Evolutionary conservation across 768 basidiomycete genomes (phyloP), one percentile per base, ranked within the genome.

Genomic region (Tremella mesenterica): DNA sequence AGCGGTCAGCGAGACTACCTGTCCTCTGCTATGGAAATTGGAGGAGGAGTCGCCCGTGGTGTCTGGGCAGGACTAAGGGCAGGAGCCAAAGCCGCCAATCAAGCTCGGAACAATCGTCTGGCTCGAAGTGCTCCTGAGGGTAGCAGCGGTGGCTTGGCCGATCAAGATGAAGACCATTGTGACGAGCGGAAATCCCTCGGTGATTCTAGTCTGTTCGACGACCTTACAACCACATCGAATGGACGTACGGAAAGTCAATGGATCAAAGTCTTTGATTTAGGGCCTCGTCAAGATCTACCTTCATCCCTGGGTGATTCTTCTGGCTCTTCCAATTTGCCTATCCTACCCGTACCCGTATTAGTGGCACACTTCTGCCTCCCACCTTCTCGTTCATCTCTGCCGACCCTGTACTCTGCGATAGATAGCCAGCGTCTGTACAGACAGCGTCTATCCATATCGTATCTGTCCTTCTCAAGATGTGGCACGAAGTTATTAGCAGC

Each of bases 61-160:
- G 65, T 70, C 5, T 70, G 68, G 68, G 68, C 68, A 23, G 68
- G 68, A 2, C 7, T 70, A n/a, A 67, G 63, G 43, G 60, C 60
- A 56, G 65, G 68, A 18, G 68, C 63, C 2, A 52, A 57, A 52
- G 68, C 63, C 21, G 68, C 68, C 16, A 41, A 53, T 27, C 48
- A 57, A 16, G 60, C 60, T 31, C 44, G 61, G 4, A 52, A 45
- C 23, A 50, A 57, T 7, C 21, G 63, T 4, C 47, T 70, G 47
- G 68, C 63, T 3, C 41, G 45, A 9, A 65, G 63, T 46, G 65
- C 63, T n/a, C 68, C 68, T 13, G 48, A 60, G 0, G 63, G 60
- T 21, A 38, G 41, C 13, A 26, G 30, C 30, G 44, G 33, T 9
- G n/a, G 36, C 29, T 29, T 52, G n/a, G 58, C 23, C n/a, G 58